These are phyloP conservation scores for Ambrosiella cleistominuta DNA, from an alignment of 2,329 filamentous ascomycete species.

Conservation along the genomic window DNA sequence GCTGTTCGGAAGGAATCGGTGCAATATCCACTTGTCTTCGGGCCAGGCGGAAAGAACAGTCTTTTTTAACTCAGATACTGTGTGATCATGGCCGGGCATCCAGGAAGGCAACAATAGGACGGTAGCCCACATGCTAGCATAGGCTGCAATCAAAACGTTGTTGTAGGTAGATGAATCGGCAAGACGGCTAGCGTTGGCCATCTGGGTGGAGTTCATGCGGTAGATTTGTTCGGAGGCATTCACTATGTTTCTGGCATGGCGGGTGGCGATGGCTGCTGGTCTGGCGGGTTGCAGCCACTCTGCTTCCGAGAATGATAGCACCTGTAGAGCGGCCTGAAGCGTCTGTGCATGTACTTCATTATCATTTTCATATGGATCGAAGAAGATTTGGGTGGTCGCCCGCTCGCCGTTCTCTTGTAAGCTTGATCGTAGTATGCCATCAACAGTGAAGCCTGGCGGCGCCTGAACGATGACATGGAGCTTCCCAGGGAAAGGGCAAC, in stretches of 20 bases:
- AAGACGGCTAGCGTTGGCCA: constrained; percentile 2
- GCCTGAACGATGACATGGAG: constrained; percentile 65
- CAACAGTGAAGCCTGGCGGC: constrained; percentile 39
- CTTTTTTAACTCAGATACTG: background rate
- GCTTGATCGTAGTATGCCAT: constrained; percentile 23
- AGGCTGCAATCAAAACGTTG: constrained; percentile 3
- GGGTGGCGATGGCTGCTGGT: constrained; percentile 50
- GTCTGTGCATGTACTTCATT: background rate
- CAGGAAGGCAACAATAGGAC: constrained; percentile 3
- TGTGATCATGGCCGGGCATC: background rate
- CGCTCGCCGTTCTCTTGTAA: background rate
- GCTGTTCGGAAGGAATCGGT: constrained; percentile 4
- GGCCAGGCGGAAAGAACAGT: background rate
- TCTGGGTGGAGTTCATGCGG: background rate
- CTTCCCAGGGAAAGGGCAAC: constrained; percentile 69
- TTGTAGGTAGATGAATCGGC: background rate
- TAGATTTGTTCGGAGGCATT: constrained; percentile 10
- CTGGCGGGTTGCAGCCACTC: constrained; percentile 46
- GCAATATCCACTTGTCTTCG: constrained; percentile 13
- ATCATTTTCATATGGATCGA: background rate
- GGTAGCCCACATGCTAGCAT: constrained; percentile 9
- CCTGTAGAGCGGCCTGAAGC: constrained; percentile 19
- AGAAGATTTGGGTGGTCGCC: background rate
- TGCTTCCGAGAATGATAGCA: constrained; percentile 25
- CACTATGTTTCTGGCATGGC: constrained; percentile 33